Percentiles rank a stretch among this genome's conserved stretches.
These are phyloP conservation scores for Sporothrix curviconia DNA, from an alignment of 2,329 filamentous ascomycete species.

Conservation along the genomic window DNA sequence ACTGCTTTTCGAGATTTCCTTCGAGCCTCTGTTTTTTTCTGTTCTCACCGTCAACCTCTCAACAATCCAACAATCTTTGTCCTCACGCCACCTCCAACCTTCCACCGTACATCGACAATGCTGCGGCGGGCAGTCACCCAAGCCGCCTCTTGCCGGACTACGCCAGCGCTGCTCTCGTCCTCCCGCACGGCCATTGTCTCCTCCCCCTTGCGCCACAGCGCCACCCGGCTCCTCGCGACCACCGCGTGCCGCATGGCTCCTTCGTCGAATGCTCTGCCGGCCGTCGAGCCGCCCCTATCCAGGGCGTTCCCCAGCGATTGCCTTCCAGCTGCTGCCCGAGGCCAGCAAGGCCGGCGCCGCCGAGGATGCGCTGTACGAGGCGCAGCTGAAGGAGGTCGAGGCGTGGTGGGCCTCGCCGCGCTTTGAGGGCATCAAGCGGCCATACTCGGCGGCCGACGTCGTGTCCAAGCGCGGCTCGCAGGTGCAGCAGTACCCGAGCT, in stretches of 20 bases:
- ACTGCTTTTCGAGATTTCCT: too few species aligned
- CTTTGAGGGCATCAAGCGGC: conserved; percentile 82
- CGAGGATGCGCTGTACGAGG: conserved; percentile 79
- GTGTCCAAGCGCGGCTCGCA: conserved; percentile 88
- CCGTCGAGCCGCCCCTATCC: conserved; percentile 56
- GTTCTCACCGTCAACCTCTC: too few species aligned
- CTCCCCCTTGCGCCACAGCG: neutral
- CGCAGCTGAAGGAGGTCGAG: conserved; percentile 77
- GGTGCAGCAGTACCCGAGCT: conserved; percentile 83
- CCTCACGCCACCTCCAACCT: neutral
- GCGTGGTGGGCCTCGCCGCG: conserved; percentile 85
- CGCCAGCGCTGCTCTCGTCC: neutral
- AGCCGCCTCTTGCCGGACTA: conserved; percentile 14
- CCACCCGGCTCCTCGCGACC: conserved; percentile 2
- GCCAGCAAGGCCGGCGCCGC: conserved; percentile 67
- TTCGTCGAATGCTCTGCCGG: conserved; percentile 30
- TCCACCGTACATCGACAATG: conserved; percentile 4
- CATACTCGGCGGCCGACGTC: conserved; percentile 84
- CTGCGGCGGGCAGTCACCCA: conserved; percentile 15
- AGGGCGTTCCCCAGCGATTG: conserved; percentile 59
- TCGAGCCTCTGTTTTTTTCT: too few species aligned
- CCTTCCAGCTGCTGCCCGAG: conserved; percentile 80
- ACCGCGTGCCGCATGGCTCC: conserved; percentile 40
- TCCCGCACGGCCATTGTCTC: neutral
- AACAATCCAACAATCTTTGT: too few species aligned